Evolutionary conservation across 2,329 filamentous ascomycete species (phyloP), one percentile per base, ranked within the genome.

Genomic region (Mycosphaerella arachidis): DNA sequence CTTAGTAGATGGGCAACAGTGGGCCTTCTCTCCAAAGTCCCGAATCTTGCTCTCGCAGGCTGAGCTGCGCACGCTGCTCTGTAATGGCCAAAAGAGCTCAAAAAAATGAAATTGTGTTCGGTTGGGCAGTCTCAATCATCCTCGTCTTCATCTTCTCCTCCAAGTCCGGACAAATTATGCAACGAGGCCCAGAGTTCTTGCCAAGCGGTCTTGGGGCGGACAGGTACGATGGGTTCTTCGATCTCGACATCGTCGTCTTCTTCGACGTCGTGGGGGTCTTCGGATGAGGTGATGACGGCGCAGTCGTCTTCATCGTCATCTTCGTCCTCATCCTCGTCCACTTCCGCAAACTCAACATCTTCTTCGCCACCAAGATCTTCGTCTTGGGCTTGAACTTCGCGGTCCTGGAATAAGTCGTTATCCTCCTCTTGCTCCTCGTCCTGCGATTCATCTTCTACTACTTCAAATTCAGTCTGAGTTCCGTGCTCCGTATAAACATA

Each of bases 121-220:
- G 27, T 53, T 27, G 20, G 27, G 35, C 48, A 53, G 33, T 53
- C 35, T 58, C 12, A 51, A n/a, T 54, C 33, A 29, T 50, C 53
- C 8, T 54, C 48, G 1, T 52, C 66, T 13, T 68, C 65, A 24
- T 66, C 65, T 29, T 66, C 66, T 43, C 68, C 68, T 24, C 61
- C 66, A 60, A 73, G 68, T 16, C 72, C 72, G 16, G 71, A 72
- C 51, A 73, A 65, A 53, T 66, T 67, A 16, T 64, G 60, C 55
- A 74, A 53, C 24, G 70, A 67, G 24, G 68, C 66, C 68, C 72
- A 74, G 6, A 74, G 66, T 58, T 74, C 72, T 53, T 67, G 67
- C 69, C 72, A 72, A 5, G 72, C 71, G n/a, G 67, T 70, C 57
- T 67, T 71, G 10, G 59, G 56, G 27, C 57, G 61, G 53, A 40